Percentiles rank a stretch among this genome's conserved stretches.
phyloP scores from a whole-genome alignment of 73 alveolate genomes.

The Paramecium pentaurelia region DNA sequence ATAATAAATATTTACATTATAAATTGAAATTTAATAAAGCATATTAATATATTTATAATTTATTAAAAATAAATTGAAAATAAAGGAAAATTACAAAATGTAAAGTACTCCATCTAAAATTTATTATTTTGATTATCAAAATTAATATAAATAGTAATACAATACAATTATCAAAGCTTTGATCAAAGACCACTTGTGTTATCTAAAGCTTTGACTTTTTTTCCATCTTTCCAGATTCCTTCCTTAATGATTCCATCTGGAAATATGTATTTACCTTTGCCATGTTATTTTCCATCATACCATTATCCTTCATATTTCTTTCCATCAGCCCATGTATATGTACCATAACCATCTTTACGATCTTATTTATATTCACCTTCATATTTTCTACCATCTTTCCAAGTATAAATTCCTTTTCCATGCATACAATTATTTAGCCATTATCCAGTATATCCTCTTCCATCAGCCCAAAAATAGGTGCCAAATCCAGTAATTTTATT shows the following conservation, averaged over 20 bases:
- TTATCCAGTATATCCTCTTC: conserved; percentile 70
- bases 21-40: too few relatives aligned
- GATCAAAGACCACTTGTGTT: background rate
- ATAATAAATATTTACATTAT: too few relatives aligned
- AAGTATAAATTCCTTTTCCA: conserved; percentile 83
- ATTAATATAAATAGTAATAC: background rate
- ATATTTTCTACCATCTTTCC: conserved; percentile 82
- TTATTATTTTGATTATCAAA: too few relatives aligned
- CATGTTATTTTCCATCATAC: conserved; percentile 77
- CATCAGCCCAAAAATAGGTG: conserved; percentile 86
- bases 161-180: background rate
- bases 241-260: conserved; percentile 64
- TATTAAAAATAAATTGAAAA: too few relatives aligned
- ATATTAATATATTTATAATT: too few relatives aligned
- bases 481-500: conserved; percentile 71
- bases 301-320: conserved; percentile 74
- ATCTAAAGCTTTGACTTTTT: conserved; percentile 48
- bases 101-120: background rate
- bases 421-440: conserved; percentile 70
- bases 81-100: too few relatives aligned
- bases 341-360: conserved; percentile 70
- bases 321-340: conserved; percentile 78
- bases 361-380: conserved; percentile 75
- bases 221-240: conserved; percentile 73
- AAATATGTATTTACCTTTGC: conserved; percentile 71